phyloP scores from a whole-genome alignment of 1,284 basidiomycete genomes.

The Malassezia vespertilionis region DNA sequence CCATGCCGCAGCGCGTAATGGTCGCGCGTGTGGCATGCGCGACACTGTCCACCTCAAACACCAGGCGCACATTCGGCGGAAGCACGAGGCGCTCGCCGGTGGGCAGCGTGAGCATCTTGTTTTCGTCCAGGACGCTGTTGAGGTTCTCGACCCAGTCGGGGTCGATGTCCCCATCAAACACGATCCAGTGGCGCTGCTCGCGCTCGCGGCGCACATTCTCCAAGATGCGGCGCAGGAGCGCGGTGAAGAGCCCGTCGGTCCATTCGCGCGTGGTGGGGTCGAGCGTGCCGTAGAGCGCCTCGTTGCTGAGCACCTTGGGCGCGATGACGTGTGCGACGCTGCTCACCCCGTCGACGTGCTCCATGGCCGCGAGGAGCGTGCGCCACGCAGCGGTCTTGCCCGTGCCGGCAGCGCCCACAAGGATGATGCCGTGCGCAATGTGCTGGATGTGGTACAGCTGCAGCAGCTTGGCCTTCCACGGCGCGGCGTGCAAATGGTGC shows the following conservation, averaged over 20 bases:
- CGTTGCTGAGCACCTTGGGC: constrained; percentile 98
- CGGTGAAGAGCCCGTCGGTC: constrained; percentile 98
- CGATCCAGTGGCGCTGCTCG: constrained; percentile 94
- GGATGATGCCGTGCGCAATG: constrained; percentile 98
- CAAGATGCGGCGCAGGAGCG: constrained; percentile 91
- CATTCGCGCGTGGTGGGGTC: constrained; percentile 96
- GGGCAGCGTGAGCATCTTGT: constrained; percentile 90
- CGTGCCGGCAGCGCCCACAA: constrained; percentile 93
- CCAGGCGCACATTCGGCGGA: constrained; percentile 91
- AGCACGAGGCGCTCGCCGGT: constrained; percentile 97
- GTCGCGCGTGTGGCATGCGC: constrained; percentile 95
- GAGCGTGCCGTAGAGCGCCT: constrained; percentile 89
- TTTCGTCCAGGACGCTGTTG: constrained; percentile 90
- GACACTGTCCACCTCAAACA: constrained; percentile 99
- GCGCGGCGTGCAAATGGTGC: constrained; percentile 69
- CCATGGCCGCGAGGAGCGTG: constrained; percentile 77
- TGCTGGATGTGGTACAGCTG: constrained; percentile 99
- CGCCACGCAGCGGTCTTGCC: constrained; percentile 98
- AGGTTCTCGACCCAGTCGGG: constrained; percentile 99
- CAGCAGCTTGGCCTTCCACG: constrained; percentile 89
- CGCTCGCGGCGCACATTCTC: constrained; percentile 98
- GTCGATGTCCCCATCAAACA: constrained; percentile 98
- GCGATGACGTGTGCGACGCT: constrained; percentile 94
- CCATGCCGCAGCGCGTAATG: constrained; percentile 99
- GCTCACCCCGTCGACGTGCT: constrained; percentile 80